Evolutionary conservation across 2,329 filamentous ascomycete genomes (phyloP).

Genomic region (Microdochium bolleyi): DNA sequence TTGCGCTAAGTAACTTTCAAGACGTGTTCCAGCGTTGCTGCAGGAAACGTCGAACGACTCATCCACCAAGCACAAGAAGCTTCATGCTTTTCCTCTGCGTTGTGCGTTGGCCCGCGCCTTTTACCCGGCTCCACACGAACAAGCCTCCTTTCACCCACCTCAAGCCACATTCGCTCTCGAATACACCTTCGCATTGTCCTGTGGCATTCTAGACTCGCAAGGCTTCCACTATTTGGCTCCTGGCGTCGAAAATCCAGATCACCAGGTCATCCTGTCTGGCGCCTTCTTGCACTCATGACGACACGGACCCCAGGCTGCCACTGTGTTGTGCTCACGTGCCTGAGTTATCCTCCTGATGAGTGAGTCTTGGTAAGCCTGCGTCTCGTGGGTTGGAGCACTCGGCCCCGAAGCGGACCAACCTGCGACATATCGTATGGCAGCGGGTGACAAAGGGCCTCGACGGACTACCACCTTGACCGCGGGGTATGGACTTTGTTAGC

Average conservation of each 20-base stretch:
- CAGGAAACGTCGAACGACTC: neutral
- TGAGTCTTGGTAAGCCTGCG: too few species aligned
- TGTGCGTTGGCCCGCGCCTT: neutral
- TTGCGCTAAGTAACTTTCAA: too few species aligned
- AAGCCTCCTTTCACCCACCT: neutral
- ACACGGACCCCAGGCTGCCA: neutral
- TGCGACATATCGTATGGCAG: too few species aligned
- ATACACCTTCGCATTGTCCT: neutral
- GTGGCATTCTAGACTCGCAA: neutral
- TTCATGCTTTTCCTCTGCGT: neutral
- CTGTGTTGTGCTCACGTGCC: too few species aligned
- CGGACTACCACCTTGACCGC: too few species aligned
- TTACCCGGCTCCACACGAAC: neutral
- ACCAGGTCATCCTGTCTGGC: neutral
- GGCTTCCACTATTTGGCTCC: neutral
- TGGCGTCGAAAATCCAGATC: neutral
- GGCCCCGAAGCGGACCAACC: too few species aligned
- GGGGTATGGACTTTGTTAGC: too few species aligned
- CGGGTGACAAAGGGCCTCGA: too few species aligned
- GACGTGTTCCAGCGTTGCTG: too few species aligned
- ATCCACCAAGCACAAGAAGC: neutral
- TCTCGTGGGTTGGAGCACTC: too few species aligned
- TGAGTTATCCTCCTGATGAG: too few species aligned
- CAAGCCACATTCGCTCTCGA: neutral
- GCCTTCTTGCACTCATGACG: neutral